Evolutionary conservation across 306 rosid species (phyloP).

Genomic region (Acacia crassicarpa): DNA sequence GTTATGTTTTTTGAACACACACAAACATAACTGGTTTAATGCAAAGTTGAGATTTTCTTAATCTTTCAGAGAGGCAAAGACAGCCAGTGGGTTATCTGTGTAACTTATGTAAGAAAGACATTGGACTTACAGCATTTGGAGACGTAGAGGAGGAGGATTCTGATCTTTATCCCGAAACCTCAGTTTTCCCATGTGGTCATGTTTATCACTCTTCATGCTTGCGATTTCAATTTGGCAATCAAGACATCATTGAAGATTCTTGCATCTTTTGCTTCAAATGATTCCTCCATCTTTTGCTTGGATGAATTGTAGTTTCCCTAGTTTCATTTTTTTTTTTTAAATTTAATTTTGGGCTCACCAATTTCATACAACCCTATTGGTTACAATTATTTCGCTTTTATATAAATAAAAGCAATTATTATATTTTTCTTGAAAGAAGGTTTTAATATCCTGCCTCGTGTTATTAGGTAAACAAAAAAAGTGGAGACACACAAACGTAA

Average conservation of each 20-base stretch:
- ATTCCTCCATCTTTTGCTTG: background rate
- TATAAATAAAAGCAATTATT: too few relatives aligned
- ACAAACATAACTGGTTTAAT: too few relatives aligned
- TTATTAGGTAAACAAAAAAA: too few relatives aligned
- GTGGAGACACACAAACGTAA: too few relatives aligned
- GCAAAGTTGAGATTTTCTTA: background rate
- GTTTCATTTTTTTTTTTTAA: background rate
- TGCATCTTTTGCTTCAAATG: background rate
- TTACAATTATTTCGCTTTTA: too few relatives aligned
- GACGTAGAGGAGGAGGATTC: background rate
- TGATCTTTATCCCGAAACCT: background rate
- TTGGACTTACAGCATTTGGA: background rate
- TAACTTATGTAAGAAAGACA: background rate
- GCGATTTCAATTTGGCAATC: background rate
- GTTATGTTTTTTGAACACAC: too few relatives aligned
- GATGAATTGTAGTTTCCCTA: background rate
- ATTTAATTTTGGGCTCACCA: background rate
- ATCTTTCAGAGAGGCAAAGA: background rate
- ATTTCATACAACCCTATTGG: background rate
- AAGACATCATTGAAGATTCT: background rate
- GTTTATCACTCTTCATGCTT: constrained; percentile 15
- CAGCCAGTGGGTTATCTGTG: background rate
- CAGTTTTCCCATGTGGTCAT: constrained; percentile 24
- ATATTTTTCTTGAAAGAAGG: too few relatives aligned
- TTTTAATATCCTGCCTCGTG: too few relatives aligned